A percentile compares a stretch with the other conserved stretches of the same genome.
These are phyloP conservation scores for Trichophyton mentagrophytes DNA, from an alignment of 2,329 filamentous ascomycete species.

Conservation along the genomic window DNA sequence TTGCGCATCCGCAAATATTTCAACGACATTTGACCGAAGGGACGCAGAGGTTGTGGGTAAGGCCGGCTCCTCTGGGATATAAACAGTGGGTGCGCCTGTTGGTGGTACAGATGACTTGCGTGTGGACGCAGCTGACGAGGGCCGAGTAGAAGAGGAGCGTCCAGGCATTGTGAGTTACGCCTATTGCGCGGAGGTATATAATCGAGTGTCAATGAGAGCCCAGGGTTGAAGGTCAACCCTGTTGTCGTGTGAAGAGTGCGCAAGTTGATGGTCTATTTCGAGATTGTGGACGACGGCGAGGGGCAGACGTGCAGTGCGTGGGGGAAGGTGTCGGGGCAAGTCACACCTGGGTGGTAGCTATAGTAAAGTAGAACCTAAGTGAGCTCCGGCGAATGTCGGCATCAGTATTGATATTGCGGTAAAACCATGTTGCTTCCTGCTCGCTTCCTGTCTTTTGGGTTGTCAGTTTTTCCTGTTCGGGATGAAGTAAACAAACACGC, in stretches of 20 bases:
- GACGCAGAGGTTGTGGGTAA: conserved; percentile 33
- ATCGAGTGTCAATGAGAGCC: too few species aligned
- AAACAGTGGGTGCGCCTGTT: conserved; percentile 51
- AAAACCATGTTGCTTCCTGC: background rate
- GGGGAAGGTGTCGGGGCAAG: too few species aligned
- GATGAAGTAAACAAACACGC: conserved; percentile 4
- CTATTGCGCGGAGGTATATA: background rate
- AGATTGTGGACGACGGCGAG: too few species aligned
- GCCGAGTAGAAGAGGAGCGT: conserved; percentile 24
- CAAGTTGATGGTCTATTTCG: too few species aligned
- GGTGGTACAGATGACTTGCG: conserved; percentile 44
- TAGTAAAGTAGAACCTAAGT: background rate
- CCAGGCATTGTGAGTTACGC: conserved; percentile 23
- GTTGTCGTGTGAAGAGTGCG: too few species aligned
- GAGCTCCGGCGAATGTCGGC: background rate
- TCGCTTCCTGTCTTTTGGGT: background rate
- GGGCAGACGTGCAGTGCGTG: too few species aligned
- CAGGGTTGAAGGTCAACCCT: too few species aligned
- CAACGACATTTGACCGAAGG: conserved; percentile 60
- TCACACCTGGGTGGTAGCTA: background rate
- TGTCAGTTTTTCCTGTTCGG: background rate
- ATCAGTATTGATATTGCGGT: background rate
- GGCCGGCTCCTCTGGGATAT: conserved; percentile 51
- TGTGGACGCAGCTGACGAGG: conserved; percentile 23
- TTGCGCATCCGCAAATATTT: conserved; percentile 69